phyloP scores from a whole-genome alignment of 176 grass and related monocot species.

The Leersia perrieri region DNA sequence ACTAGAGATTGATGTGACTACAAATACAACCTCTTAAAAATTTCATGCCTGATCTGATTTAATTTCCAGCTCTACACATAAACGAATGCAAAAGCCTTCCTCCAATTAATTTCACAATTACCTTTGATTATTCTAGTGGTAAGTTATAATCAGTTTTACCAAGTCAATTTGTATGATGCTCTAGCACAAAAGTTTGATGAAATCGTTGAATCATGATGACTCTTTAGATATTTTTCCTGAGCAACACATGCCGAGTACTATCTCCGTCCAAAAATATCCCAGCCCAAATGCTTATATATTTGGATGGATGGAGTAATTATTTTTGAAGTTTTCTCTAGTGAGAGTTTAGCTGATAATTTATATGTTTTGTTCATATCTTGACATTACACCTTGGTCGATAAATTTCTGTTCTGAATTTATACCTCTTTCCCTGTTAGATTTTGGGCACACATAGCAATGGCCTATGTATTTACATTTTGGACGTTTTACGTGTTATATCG shows the following conservation, averaged over 20 bases:
- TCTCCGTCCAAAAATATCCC: too few relatives aligned
- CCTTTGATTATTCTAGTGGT: background rate
- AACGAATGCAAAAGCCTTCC: constrained; percentile 7
- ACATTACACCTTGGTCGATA: background rate
- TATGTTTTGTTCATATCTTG: background rate
- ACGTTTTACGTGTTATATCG: constrained; percentile 68
- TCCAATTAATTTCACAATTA: background rate
- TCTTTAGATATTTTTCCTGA: background rate
- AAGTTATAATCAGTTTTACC: background rate
- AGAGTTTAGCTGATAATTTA: constrained; percentile 8
- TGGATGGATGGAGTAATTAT: too few relatives aligned
- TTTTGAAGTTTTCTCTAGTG: background rate
- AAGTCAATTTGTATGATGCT: background rate
- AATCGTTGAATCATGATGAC: background rate
- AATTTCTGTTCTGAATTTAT: constrained; percentile 27
- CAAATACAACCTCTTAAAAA: background rate
- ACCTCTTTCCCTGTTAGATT: constrained; percentile 44
- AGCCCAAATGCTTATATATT: too few relatives aligned
- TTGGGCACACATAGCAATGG: constrained; percentile 78
- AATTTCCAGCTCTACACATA: background rate
- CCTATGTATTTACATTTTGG: constrained; percentile 86
- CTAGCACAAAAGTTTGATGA: background rate
- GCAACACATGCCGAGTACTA: too few relatives aligned
- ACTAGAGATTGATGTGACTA: background rate
- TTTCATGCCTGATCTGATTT: background rate